Conservation (phyloP, 139 green algal species). For the Chlorella ohadii region DNA sequence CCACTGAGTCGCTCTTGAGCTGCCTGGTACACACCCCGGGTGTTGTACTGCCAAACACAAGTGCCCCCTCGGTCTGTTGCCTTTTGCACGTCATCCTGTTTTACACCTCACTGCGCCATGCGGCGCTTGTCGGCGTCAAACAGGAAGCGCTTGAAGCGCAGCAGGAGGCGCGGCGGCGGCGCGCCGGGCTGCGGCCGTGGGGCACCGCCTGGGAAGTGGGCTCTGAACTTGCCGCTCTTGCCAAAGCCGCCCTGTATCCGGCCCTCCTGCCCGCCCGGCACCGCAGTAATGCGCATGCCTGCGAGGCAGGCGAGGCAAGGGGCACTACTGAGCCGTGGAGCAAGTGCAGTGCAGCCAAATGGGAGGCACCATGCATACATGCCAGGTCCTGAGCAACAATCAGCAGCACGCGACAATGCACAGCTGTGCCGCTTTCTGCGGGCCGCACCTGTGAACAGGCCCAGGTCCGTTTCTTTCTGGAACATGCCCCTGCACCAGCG, state of each 20-base stretch:
- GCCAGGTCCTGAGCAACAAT: no score
- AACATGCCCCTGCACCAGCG: slow-evolving; percentile 76
- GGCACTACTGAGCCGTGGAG: no score
- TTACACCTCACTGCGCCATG: slow-evolving; percentile 42
- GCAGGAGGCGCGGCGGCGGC: slow-evolving; percentile 42
- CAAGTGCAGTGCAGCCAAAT: not conserved
- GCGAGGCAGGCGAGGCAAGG: not conserved
- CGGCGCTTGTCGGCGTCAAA: slow-evolving; percentile 65
- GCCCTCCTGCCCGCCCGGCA: slow-evolving; percentile 49
- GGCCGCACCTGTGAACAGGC: slow-evolving; percentile 61
- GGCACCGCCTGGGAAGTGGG: slow-evolving; percentile 59
- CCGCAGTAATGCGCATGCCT: slow-evolving; percentile 70
- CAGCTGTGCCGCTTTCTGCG: no score
- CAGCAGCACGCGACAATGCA: not conserved
- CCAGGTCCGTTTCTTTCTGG: slow-evolving; percentile 94
- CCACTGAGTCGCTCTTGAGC: no score
- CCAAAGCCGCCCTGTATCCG: slow-evolving; percentile 86
- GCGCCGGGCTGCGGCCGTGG: slow-evolving; percentile 1
- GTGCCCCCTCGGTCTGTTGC: no score
- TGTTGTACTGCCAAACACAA: no score
- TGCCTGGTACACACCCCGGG: no score
- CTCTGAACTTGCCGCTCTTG: slow-evolving; percentile 89
- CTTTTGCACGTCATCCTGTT: no score
- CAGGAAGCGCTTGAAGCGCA: slow-evolving; percentile 79
- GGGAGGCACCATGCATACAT: not conserved